Percentiles rank a stretch among this genome's conserved stretches.
Evolutionary conservation across 139 green algal genomes (phyloP).

Genomic region (Eudorina sp.): DNA sequence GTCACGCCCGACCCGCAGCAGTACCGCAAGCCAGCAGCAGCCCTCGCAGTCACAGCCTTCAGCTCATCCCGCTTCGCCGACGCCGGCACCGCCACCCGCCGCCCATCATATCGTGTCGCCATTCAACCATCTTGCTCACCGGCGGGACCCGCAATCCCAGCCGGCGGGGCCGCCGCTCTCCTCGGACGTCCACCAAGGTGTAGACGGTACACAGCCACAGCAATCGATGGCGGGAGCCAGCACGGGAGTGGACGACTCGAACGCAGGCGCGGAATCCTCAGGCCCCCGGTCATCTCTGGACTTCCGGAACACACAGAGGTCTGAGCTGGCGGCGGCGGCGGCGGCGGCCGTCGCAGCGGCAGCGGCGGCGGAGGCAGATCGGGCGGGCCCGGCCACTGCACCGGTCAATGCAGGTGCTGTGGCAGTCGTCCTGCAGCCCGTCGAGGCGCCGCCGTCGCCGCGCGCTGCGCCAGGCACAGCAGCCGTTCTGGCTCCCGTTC

Average conservation of each 20-base stretch:
- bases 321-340: slow-evolving; percentile 7
- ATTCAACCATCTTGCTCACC: neutral
- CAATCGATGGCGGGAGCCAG: no score
- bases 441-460: neutral
- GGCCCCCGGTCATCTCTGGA: neutral
- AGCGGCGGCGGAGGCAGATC: neutral
- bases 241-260: no score
- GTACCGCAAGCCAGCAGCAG: neutral
- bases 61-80: neutral
- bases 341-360: slow-evolving; percentile 21
- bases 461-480: neutral
- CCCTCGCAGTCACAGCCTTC: neutral
- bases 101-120: neutral
- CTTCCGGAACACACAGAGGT: neutral
- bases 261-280: no score
- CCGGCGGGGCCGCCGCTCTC: neutral
- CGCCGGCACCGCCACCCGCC: neutral
- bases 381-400: neutral
- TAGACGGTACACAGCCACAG: neutral
- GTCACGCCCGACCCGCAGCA: neutral
- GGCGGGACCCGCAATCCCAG: neutral
- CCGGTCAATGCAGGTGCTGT: neutral
- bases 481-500: no score
- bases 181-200: neutral
- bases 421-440: neutral